A percentile compares a stretch with the other conserved stretches of the same genome.
Evolutionary conservation across 1,284 basidiomycete genomes (phyloP).

Genomic region (Malassezia obtusa): DNA sequence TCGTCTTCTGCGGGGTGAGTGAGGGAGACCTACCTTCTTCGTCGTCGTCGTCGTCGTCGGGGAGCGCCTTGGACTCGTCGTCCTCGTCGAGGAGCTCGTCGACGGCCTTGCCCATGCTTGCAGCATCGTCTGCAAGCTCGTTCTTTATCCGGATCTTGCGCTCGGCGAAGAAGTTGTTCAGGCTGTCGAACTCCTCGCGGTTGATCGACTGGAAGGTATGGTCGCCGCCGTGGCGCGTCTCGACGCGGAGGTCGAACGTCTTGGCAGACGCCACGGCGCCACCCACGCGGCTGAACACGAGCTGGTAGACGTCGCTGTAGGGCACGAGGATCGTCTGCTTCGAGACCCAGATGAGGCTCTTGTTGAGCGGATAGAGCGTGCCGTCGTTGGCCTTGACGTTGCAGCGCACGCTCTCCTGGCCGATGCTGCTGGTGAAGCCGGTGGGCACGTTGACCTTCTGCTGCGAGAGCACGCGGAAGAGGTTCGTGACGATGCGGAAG

Average conservation of each 20-base stretch:
- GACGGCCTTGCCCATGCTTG: slow-evolving; percentile 51
- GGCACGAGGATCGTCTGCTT: slow-evolving; percentile 89
- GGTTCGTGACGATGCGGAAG: slow-evolving; percentile 86
- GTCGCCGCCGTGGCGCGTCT: slow-evolving; percentile 63
- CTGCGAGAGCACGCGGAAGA: slow-evolving; percentile 80
- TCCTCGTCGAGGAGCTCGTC: slow-evolving; percentile 61
- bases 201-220: slow-evolving; percentile 73
- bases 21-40: slow-evolving; percentile 22
- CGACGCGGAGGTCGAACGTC: slow-evolving; percentile 88
- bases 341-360: slow-evolving; percentile 94
- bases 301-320: slow-evolving; percentile 79
- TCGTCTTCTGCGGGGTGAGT: slow-evolving; percentile 56
- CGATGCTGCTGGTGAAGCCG: slow-evolving; percentile 50
- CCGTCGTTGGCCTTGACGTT: slow-evolving; percentile 96
- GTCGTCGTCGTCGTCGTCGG: slow-evolving; percentile 48
- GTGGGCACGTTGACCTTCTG: slow-evolving; percentile 72
- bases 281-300: slow-evolving; percentile 87
- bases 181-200: slow-evolving; percentile 85
- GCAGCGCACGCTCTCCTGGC: slow-evolving; percentile 65
- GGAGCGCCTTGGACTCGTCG: slow-evolving; percentile 59
- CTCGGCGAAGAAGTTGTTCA: slow-evolving; percentile 72
- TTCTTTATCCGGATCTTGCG: slow-evolving; percentile 93
- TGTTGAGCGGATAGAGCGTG: slow-evolving; percentile 94
- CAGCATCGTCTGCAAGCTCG: slow-evolving; percentile 75
- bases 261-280: slow-evolving; percentile 75